Conservation (phyloP, 75 land plant species). For the Picea glauca region DNA sequence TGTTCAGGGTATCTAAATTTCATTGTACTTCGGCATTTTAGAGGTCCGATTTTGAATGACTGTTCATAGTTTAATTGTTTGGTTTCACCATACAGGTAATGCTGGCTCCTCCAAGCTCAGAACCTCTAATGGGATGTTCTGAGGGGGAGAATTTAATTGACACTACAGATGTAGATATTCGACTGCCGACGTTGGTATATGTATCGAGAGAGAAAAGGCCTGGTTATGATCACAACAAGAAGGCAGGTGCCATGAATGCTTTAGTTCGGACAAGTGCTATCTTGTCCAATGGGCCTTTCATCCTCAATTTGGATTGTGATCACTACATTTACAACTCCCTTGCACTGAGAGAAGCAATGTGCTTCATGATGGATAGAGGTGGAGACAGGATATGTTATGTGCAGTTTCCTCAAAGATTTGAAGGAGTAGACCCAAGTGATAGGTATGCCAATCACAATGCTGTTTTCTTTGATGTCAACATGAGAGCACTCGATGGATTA, state of each 20-base stretch:
- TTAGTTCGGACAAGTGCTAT: constrained; percentile 31
- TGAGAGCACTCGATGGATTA: constrained; percentile 59
- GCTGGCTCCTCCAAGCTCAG: constrained; percentile 41
- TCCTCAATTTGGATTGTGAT: constrained; percentile 44
- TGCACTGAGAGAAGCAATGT: constrained; percentile 45
- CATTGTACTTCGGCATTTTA: too few relatives aligned
- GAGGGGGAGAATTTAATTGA: constrained; percentile 23
- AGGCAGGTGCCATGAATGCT: constrained; percentile 61
- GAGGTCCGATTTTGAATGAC: too few relatives aligned
- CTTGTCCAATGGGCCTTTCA: constrained; percentile 45
- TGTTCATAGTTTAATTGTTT: neutral
- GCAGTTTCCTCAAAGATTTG: constrained; percentile 52
- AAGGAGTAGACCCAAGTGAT: constrained; percentile 54
- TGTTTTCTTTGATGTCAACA: constrained; percentile 61
- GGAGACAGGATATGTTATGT: constrained; percentile 43
- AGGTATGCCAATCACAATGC: constrained; percentile 58
- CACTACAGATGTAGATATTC: constrained; percentile 34
- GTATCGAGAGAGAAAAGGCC: constrained; percentile 56
- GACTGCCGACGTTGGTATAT: constrained; percentile 51
- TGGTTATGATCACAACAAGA: constrained; percentile 60
- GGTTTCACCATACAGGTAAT: constrained; percentile 37
- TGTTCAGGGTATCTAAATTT: too few relatives aligned
- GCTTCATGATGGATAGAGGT: constrained; percentile 46
- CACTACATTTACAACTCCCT: constrained; percentile 43
- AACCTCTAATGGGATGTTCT: constrained; percentile 26